Percentiles rank a stretch among this genome's conserved stretches.
Conservation (phyloP, 331 rosid species). For the Acacia pycnantha region DNA sequence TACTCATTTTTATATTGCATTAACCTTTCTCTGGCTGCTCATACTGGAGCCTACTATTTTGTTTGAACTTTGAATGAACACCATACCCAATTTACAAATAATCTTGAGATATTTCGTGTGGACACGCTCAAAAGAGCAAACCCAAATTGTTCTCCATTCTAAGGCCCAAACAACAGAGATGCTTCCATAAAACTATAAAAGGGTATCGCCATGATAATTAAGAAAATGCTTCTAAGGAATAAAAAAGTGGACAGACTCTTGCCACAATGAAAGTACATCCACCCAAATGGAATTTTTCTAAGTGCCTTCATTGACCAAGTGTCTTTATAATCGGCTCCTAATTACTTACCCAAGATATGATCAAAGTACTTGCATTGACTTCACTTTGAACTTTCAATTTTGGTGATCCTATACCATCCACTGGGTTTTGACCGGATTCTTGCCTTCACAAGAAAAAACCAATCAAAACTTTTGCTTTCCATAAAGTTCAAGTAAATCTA, state of each 20-base stretch:
- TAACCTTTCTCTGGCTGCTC: neutral
- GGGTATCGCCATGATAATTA: neutral
- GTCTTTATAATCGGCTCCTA: neutral
- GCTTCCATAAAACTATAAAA: neutral
- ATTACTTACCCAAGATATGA: neutral
- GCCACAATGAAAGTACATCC: neutral
- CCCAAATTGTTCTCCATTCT: neutral
- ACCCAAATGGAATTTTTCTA: neutral
- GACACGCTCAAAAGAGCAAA: neutral
- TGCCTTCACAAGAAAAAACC: neutral
- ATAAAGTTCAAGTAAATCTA: neutral
- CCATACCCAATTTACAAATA: neutral
- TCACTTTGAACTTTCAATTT: slow-evolving; percentile 5
- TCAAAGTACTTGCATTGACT: slow-evolving; percentile 18
- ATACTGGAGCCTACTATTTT: neutral
- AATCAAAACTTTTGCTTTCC: neutral
- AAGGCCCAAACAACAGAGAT: neutral
- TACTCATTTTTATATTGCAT: neutral
- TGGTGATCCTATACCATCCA: neutral
- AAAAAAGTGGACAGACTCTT: neutral
- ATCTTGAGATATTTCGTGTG: neutral
- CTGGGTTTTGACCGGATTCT: slow-evolving; percentile 35
- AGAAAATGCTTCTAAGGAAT: neutral
- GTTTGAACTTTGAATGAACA: neutral
- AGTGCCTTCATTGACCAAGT: slow-evolving; percentile 3